Evolutionary conservation across 2,329 filamentous ascomycete species (phyloP), one percentile per base, ranked within the genome.

Genomic region (Ramichloridium luteum): DNA sequence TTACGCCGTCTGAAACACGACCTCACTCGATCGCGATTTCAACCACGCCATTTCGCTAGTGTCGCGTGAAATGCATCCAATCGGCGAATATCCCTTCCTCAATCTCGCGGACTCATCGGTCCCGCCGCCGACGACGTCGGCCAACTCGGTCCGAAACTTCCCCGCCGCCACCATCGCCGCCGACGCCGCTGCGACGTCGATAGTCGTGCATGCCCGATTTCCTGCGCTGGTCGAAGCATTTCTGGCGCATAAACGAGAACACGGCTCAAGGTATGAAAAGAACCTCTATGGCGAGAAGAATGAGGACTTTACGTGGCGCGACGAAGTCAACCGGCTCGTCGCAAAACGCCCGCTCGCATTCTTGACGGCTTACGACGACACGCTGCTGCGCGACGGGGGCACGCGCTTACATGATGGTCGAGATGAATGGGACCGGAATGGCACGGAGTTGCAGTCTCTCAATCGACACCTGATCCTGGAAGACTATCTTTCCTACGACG

Each of bases 401-500:
- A 27, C 15, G 5, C 28, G 45, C 6, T 13, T 35, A 18, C n/a
- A 16, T 0, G 22, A 41, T 16, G 17, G 25, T 3, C 25, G 4
- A 10, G 5, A 16, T 18, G 39, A 52, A 28, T 53, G 50, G 50
- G 50, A 54, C 31, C 43, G 46, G 8, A 46, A 45, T 15, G 38
- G n/a, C n/a, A n/a, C n/a, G n/a, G n/a, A n/a, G n/a, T n/a, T n/a
- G n/a, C n/a, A n/a, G n/a, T n/a, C n/a, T n/a, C n/a, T n/a, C n/a
- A n/a, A n/a, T n/a, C n/a, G n/a, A n/a, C n/a, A n/a, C n/a, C n/a
- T n/a, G n/a, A n/a, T n/a, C n/a, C 35, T 55, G 12, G 34, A 46
- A 3, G 36, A 48, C 5, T 55, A 54, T 33, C 41, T 55, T 6
- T 46, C 38, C 22, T 55, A 55, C 33, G 51, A 55, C 28, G 53